Evolutionary conservation across 306 rosid species (phyloP).

Genomic region (Vigna radiata): DNA sequence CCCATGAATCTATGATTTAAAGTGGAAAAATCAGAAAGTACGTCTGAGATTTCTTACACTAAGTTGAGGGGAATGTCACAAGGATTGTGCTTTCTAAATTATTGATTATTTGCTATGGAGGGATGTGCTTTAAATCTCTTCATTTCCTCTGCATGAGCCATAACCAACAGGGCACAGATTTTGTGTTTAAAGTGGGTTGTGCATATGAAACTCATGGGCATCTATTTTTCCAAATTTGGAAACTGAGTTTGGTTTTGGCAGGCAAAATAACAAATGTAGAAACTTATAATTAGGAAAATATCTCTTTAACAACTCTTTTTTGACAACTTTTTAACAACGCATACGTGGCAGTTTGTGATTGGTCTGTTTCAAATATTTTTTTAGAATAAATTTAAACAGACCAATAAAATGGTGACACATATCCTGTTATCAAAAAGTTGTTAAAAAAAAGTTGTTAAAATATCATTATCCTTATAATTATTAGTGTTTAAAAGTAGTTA

Average conservation of each 20-base stretch:
- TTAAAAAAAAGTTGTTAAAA: no score
- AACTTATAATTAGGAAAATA: slow-evolving; percentile 15
- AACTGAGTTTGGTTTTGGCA: slow-evolving; percentile 28
- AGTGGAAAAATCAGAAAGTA: not conserved
- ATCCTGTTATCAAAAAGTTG: no score
- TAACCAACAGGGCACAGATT: slow-evolving; percentile 30
- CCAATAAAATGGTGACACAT: no score
- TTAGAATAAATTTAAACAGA: no score
- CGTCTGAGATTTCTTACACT: not conserved
- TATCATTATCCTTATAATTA: slow-evolving; percentile 21
- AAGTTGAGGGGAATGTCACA: slow-evolving; percentile 42
- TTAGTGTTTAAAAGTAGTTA: slow-evolving; percentile 41
- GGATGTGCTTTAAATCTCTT: not conserved
- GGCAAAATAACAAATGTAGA: not conserved
- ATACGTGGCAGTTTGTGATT: no score
- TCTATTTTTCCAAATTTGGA: slow-evolving; percentile 24
- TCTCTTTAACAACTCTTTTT: no score
- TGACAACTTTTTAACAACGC: no score
- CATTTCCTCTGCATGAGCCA: slow-evolving; percentile 39
- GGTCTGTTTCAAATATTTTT: no score
- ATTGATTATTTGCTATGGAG: slow-evolving; percentile 20
- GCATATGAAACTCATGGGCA: slow-evolving; percentile 49
- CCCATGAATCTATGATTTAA: not conserved
- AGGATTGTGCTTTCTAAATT: slow-evolving; percentile 38
- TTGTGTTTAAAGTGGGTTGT: slow-evolving; percentile 44